Base-by-base conservation (phyloP, 163 green algal genomes). In the Botryococcus braunii region DNA sequence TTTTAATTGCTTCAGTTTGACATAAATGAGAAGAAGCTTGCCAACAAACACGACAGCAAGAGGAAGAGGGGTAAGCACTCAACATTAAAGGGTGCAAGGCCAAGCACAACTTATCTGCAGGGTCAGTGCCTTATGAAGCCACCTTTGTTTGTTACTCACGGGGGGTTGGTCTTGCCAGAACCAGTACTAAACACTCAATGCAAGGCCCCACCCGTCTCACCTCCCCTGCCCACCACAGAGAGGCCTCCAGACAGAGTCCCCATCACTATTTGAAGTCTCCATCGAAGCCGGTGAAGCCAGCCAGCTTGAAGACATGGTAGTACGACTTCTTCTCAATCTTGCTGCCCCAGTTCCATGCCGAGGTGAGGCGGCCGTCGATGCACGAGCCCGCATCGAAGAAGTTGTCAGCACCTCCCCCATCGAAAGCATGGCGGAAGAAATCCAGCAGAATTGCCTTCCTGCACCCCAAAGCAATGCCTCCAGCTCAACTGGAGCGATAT, bases 291-390 rank as follows among this genome's bases (percentile, higher is more conserved):
- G 66, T 65, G 71, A 96, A 97, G 5, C 92, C 92, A 1, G 83
- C 81, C 21, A 97, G 74, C 70, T 86, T 88, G 83, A 97, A 97
- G 21, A 98, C 46, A 8, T 71, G 74, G 71, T 88, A 92, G 74
- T 93, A 97, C 1, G 75, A 55, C 80, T 93, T 92, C 75, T 93
- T 95, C 76, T 95, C 89, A 32, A 97, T 70, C 79, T 95, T 93
- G 73, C 67, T 86, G 79, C 87, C 95, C 91, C 91, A 97, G 79
- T 97, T 96, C 92, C 92, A 98, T 17, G 90, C 90, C n/a, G 73
- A 89, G 0, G 92, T 98, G 7, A 98, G 80, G 25, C 92, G 83
- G 8, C 92, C 91, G 70, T 96, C 91, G 67, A 97, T 95, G 82
- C 91, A 97, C 56, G 71, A 87, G 52, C 89, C 89, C 4, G 91